Evolutionary conservation across 345 rosid species (phyloP).

Genomic region (Dimocarpus longan): DNA sequence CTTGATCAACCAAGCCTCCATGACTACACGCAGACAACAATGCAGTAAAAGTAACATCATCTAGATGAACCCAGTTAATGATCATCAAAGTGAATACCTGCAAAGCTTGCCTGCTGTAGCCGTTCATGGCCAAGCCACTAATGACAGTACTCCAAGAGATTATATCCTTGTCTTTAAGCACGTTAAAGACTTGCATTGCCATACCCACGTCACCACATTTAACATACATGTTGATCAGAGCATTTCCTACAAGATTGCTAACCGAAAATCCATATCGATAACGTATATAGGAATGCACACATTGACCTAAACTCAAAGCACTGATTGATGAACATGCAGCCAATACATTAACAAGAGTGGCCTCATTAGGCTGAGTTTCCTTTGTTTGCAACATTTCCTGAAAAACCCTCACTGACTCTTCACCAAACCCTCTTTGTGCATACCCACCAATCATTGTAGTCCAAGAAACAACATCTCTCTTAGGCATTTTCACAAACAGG

Average conservation of each 20-base stretch:
- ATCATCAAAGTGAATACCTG: slow-evolving; percentile 31
- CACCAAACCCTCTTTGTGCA: slow-evolving; percentile 18
- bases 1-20: slow-evolving; percentile 28
- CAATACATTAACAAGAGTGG: slow-evolving; percentile 25
- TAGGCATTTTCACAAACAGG: slow-evolving; percentile 35
- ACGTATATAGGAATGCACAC: slow-evolving; percentile 18
- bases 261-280: not conserved
- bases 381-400: slow-evolving; percentile 23
- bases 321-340: slow-evolving; percentile 27
- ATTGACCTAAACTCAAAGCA: slow-evolving; percentile 23
- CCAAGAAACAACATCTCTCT: slow-evolving; percentile 38
- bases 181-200: slow-evolving; percentile 26
- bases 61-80: slow-evolving; percentile 26
- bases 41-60: slow-evolving; percentile 23
- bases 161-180: slow-evolving; percentile 20
- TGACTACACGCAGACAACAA: slow-evolving; percentile 37
- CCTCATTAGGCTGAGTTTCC: slow-evolving; percentile 33
- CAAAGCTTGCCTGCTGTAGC: slow-evolving; percentile 29
- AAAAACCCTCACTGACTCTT: slow-evolving; percentile 27
- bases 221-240: slow-evolving; percentile 35
- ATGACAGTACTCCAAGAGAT: slow-evolving; percentile 35
- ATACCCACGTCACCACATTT: slow-evolving; percentile 32
- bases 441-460: slow-evolving; percentile 33
- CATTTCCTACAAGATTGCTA: slow-evolving; percentile 27
- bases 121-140: slow-evolving; percentile 38